Evolutionary conservation across 2,329 filamentous ascomycete species (phyloP).

Genomic region (Leptographium lundbergii): DNA sequence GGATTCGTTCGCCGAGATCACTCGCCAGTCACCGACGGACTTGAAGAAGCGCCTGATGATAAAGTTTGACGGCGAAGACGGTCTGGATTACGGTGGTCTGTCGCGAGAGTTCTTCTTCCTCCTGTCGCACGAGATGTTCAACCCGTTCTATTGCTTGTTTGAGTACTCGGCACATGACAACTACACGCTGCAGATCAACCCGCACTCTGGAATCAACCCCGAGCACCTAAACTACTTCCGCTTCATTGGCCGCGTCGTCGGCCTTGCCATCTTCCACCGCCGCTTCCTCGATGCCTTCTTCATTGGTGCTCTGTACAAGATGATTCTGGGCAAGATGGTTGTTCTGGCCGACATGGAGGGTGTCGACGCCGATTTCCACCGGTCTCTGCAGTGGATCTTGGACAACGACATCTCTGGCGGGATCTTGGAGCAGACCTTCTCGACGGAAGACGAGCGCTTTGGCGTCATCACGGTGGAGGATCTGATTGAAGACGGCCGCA

Average conservation of each 20-base stretch:
- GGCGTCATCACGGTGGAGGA: conserved; percentile 91
- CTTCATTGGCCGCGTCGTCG: conserved; percentile 95
- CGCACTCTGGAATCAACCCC: conserved; percentile 96
- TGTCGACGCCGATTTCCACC: conserved; percentile 94
- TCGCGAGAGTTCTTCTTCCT: conserved; percentile 99
- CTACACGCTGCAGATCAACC: conserved; percentile 99
- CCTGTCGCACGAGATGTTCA: conserved; percentile 99
- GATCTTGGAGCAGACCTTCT: conserved; percentile 90
- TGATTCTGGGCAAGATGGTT: conserved; percentile 92
- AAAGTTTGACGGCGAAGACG: conserved; percentile 98
- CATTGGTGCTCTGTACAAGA: conserved; percentile 98
- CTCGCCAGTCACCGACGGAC: conserved; percentile 87
- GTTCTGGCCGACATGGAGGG: conserved; percentile 94
- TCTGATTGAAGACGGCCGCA: conserved; percentile 74
- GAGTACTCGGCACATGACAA: conserved; percentile 99
- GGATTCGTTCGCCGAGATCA: conserved; percentile 97
- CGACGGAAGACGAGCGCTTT: conserved; percentile 93
- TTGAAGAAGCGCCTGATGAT: conserved; percentile 99
- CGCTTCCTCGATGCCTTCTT: conserved; percentile 98
- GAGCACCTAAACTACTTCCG: conserved; percentile 99
- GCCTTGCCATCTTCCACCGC: conserved; percentile 93
- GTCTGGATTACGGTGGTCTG: conserved; percentile 92
- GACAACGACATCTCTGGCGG: conserved; percentile 92
- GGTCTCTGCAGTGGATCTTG: conserved; percentile 92
- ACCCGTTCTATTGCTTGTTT: conserved; percentile 98